These are phyloP conservation scores for Metschnikowia arizonensis DNA, from an alignment of 805 yeast species.

Conservation along the genomic window DNA sequence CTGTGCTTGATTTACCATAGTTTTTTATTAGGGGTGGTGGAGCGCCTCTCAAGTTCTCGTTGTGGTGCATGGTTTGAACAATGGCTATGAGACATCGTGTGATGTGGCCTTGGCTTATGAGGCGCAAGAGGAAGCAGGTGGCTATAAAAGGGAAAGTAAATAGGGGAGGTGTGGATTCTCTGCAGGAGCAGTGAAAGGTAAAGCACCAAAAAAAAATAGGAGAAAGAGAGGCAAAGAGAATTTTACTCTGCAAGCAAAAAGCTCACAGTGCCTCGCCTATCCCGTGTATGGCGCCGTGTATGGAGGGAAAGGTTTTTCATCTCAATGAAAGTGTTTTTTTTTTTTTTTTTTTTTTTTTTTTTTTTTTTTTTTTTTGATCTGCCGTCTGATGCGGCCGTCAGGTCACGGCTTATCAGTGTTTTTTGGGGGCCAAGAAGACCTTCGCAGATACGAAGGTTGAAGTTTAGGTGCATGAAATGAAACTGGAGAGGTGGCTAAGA, in stretches of 20 bases:
- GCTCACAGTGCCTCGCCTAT: background rate
- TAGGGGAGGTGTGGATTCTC: background rate
- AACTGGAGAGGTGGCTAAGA: background rate
- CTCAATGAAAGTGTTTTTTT: too few relatives aligned
- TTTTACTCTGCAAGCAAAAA: background rate
- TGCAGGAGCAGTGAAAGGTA: background rate
- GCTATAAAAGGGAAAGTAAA: background rate
- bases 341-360: too few relatives aligned
- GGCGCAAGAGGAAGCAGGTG: background rate
- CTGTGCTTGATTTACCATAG: too few relatives aligned
- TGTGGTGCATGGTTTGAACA: background rate
- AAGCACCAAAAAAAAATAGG: background rate
- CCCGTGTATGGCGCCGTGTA: background rate
- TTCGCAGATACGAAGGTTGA: background rate
- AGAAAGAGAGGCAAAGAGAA: background rate
- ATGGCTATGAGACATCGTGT: background rate
- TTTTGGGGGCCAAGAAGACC: background rate
- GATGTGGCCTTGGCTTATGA: background rate
- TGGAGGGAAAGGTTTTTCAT: too few relatives aligned
- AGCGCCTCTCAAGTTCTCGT: background rate
- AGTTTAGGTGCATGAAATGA: background rate
- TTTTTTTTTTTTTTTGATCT: background rate
- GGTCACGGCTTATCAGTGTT: background rate
- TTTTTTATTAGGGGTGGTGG: too few relatives aligned
- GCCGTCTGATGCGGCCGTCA: background rate